A percentile compares a stretch with the other conserved stretches of the same genome.
Conservation (phyloP, 148 eudicot genomes). For the Hydrangea macrophylla region DNA sequence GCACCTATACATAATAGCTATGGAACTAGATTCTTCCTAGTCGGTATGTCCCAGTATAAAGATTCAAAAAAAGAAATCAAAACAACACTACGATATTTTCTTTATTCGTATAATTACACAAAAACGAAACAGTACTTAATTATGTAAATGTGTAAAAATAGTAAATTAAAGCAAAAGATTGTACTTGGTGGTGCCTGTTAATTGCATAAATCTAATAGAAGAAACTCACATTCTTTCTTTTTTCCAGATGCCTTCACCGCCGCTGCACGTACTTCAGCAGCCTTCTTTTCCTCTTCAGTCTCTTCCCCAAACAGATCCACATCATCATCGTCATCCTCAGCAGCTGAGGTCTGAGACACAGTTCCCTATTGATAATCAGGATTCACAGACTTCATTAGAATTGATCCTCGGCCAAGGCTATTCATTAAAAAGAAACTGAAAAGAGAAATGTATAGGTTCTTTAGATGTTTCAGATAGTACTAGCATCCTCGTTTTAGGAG, state of each 20-base stretch:
- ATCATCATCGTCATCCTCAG: constrained; percentile 82
- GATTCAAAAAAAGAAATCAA: neutral
- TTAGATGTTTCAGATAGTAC: neutral
- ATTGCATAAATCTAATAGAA: neutral
- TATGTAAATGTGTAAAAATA: too few relatives aligned
- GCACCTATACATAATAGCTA: too few relatives aligned
- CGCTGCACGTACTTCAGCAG: constrained; percentile 84
- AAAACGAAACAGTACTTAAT: neutral
- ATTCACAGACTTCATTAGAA: too few relatives aligned
- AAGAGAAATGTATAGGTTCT: too few relatives aligned
- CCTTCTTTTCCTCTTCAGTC: constrained; percentile 96
- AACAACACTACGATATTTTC: neutral
- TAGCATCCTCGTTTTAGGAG: neutral
- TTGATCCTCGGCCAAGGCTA: too few relatives aligned
- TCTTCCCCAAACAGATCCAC: constrained; percentile 95
- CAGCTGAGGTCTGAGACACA: constrained; percentile 60
- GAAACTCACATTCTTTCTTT: constrained; percentile 83
- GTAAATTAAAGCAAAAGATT: neutral
- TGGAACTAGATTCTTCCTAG: too few relatives aligned
- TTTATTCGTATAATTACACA: neutral
- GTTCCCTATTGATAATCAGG: neutral
- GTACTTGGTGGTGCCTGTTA: neutral
- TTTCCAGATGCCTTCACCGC: constrained; percentile 55
- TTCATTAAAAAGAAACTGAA: neutral
- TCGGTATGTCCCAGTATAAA: too few relatives aligned